Evolutionary conservation across 2,329 filamentous ascomycete species (phyloP).

Genomic region (Colletotrichum gigasporum): DNA sequence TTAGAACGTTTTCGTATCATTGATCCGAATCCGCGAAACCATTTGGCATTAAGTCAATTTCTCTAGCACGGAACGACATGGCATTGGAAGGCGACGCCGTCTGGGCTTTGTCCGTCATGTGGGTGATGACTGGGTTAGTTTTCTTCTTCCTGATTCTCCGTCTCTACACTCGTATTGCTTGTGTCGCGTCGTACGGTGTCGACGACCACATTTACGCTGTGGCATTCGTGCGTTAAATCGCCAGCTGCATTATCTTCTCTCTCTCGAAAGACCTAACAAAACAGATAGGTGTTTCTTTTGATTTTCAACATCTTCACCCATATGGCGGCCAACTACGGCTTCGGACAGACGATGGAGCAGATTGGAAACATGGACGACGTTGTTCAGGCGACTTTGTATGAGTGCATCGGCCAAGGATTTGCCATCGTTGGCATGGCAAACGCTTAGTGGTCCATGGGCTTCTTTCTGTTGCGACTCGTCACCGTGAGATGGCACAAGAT

Average conservation of each 20-base stretch:
- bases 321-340: not conserved
- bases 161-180: conserved; percentile 44
- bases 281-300: not conserved
- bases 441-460: conserved; percentile 48
- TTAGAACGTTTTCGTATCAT: too few species aligned
- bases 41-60: too few species aligned
- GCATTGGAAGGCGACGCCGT: not conserved
- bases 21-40: too few species aligned
- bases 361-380: conserved; percentile 30
- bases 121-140: conserved; percentile 35
- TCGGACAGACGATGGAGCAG: not conserved
- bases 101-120: conserved; percentile 37
- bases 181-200: conserved; percentile 41
- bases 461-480: conserved; percentile 50
- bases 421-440: conserved; percentile 49
- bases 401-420: conserved; percentile 46
- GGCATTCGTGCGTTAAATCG: conserved; percentile 37
- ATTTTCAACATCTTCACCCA: not conserved
- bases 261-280: too few species aligned
- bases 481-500: conserved; percentile 44
- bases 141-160: conserved; percentile 43
- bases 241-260: too few species aligned
- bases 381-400: conserved; percentile 40
- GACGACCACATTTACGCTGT: conserved; percentile 47
- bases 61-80: too few species aligned